Percentiles rank a stretch among this genome's conserved stretches.
These are phyloP conservation scores for Oxyria digyna DNA, from an alignment of 148 eudicot species.

Conservation along the genomic window DNA sequence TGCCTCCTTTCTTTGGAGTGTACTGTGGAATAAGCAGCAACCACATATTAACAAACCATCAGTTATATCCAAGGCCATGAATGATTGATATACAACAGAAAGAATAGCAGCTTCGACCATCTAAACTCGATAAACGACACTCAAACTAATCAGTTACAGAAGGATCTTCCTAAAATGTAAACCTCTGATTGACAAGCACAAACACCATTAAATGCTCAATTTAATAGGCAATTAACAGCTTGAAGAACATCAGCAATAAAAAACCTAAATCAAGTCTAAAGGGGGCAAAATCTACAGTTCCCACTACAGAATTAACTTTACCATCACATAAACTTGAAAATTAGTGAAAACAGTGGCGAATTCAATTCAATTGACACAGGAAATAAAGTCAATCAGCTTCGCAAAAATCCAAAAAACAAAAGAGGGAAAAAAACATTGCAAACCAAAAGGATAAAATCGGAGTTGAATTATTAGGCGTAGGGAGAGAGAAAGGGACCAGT, in stretches of 20 bases:
- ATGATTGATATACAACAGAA: too few relatives aligned
- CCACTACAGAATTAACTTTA: background rate
- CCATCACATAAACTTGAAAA: background rate
- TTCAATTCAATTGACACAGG: background rate
- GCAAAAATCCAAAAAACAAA: slow-evolving; percentile 1
- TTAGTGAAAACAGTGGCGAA: background rate
- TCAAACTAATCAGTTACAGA: too few relatives aligned
- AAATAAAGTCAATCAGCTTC: background rate
- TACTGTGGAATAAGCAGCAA: slow-evolving; percentile 26
- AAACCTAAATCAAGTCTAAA: background rate
- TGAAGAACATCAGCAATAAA: background rate
- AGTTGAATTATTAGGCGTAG: background rate
- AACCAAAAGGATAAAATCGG: background rate
- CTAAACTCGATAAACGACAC: background rate
- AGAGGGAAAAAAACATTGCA: background rate
- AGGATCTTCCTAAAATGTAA: too few relatives aligned
- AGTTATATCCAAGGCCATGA: background rate
- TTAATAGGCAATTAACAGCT: background rate
- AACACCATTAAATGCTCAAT: background rate
- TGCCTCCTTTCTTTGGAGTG: slow-evolving; percentile 59
- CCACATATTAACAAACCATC: background rate
- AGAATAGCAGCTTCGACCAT: too few relatives aligned
- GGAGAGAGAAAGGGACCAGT: slow-evolving; percentile 23
- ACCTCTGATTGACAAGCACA: background rate
- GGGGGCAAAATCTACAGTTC: slow-evolving; percentile 2